A percentile compares a stretch with the other conserved stretches of the same genome.
Evolutionary conservation across 495 filamentous ascomycete genomes (phyloP).

Genomic region (Annulohypoxylon stygium): DNA sequence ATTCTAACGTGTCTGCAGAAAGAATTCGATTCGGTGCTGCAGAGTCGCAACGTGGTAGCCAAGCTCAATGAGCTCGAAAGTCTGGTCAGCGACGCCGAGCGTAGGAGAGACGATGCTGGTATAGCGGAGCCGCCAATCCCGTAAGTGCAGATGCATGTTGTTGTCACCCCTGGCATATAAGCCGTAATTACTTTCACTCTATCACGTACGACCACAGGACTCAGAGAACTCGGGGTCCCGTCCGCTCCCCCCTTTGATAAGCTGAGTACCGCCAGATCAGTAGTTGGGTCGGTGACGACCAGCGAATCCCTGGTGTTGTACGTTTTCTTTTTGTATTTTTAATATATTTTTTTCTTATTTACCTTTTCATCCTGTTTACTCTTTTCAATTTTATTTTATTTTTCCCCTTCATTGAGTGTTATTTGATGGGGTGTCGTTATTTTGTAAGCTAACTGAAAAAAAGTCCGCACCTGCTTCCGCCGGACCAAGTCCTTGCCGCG

Average conservation of each 20-base stretch:
- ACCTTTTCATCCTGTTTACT: constrained; percentile 23
- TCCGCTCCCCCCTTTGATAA: constrained; percentile 65
- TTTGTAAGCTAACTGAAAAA: background rate
- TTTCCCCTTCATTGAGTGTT: background rate
- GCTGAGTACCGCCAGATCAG: constrained; percentile 55
- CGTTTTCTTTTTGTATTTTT: constrained; percentile 50
- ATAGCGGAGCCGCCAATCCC: constrained; percentile 55
- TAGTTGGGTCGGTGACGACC: constrained; percentile 66
- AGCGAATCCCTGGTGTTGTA: constrained; percentile 64
- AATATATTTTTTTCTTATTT: background rate
- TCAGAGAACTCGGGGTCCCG: constrained; percentile 63
- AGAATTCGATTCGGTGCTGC: constrained; percentile 84
- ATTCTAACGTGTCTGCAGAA: constrained; percentile 52
- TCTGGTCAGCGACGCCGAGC: constrained; percentile 76
- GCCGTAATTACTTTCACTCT: constrained; percentile 13
- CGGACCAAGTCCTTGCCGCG: constrained; percentile 72
- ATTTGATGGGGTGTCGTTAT: background rate
- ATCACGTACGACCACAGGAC: constrained; percentile 61
- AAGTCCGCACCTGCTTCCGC: constrained; percentile 83
- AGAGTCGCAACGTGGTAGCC: constrained; percentile 75
- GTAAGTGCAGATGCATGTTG: constrained; percentile 54
- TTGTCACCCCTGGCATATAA: constrained; percentile 35
- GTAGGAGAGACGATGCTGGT: constrained; percentile 63
- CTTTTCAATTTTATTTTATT: constrained; percentile 13
- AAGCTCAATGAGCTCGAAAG: constrained; percentile 87